Evolutionary conservation across 2,329 filamentous ascomycete species (phyloP), one percentile per base, ranked within the genome.

Genomic region (Aspergillus texensis): DNA sequence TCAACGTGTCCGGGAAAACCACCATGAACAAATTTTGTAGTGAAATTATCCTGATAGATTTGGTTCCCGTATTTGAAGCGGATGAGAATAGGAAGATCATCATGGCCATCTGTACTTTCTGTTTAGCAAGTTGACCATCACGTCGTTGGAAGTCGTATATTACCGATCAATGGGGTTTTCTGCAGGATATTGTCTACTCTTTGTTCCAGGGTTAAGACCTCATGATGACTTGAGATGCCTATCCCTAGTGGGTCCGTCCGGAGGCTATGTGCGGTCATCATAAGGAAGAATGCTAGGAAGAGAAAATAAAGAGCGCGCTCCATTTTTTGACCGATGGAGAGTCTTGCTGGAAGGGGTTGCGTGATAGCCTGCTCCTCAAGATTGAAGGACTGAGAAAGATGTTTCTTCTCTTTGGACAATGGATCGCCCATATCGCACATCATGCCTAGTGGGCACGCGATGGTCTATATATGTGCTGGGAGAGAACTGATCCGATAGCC

Each of bases 51-150:
- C 65, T 84, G 81, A 74, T 96, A 90, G 70, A 98, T 93, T 65
- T 91, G 88, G 74, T 97, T 97, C 45, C 88, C 81, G 71, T 89
- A 94, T 4, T 80, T 45, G 6, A 70, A 78, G 43, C 93, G 87
- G 58, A 97, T 82, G 32, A 90, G 77, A 45, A 95, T 89, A 26
- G 94, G 86, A 56, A 98, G 84, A 75, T 98, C 94, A 79, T 96
- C 91, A 75, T 97, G 94, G 0, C 94, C 94, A 77, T 97, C 94
- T 94, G 67, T 2, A 2, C 14, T 5, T n/a, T 30, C 1, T 4
- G 16, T 11, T 54, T 48, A 53, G 32, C 19, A 24, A 10, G 16
- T 52, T 12, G 14, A 50, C 12, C 16, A 6, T 24, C n/a, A 36
- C 36, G 36, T 32, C n/a, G 4, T 16, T 14, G 1, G 4, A 11